These are phyloP conservation scores for Mrakia blollopis DNA, from an alignment of 768 basidiomycete species.

Conservation along the genomic window DNA sequence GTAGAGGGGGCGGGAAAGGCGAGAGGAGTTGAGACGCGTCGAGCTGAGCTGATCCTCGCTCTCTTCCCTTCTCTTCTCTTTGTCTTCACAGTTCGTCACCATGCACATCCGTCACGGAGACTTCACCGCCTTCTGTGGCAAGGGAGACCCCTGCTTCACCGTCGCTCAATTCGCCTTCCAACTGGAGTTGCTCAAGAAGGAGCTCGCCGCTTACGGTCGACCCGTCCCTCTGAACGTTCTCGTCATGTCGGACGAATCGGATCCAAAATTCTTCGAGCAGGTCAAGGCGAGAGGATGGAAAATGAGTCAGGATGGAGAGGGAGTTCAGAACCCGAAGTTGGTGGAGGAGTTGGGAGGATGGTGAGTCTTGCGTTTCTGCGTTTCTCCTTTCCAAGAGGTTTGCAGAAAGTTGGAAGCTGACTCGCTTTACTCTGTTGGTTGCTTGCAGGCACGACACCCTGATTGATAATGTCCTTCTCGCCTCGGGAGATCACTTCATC, in stretches of 20 bases:
- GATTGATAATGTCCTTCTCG: not conserved
- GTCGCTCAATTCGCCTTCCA: not conserved
- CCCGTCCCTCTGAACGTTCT: not conserved
- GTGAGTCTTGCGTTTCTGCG: not conserved
- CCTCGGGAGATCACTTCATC: not conserved
- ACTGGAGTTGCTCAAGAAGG: not conserved
- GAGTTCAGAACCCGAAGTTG: not conserved
- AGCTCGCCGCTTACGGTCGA: not conserved
- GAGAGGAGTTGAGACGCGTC: not conserved
- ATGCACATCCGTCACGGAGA: conserved; percentile 13
- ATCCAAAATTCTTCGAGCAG: not conserved
- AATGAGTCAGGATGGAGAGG: not conserved
- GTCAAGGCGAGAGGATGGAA: not conserved
- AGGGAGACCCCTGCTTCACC: not conserved
- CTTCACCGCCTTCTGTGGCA: not conserved
- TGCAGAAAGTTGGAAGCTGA: not conserved
- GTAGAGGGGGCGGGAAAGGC: not conserved
- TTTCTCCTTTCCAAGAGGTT: too few relatives aligned
- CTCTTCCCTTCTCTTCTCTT: not conserved
- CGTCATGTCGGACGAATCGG: conserved; percentile 7
- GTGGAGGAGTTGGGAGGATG: conserved; percentile 3
- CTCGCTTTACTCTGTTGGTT: not conserved
- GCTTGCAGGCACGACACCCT: conserved; percentile 1
- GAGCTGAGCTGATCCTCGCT: not conserved
- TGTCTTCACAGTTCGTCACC: not conserved